A percentile compares a stretch with the other conserved stretches of the same genome.
Evolutionary conservation across 495 filamentous ascomycete species (phyloP).

Genomic region (Daldinia caldariorum): DNA sequence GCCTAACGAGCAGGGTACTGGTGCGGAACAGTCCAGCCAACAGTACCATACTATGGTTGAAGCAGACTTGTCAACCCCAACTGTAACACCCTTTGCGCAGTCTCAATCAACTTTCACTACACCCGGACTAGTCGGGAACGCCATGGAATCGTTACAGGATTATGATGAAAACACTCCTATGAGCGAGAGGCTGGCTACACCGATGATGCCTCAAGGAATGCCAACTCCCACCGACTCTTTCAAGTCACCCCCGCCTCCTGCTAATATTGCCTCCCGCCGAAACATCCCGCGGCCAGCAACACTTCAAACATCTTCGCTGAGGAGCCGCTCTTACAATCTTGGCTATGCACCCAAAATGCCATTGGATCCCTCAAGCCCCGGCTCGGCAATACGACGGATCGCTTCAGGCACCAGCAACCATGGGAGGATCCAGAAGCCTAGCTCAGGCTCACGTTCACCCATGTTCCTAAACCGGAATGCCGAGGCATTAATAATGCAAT

Average conservation of each 20-base stretch:
- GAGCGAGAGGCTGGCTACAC: conserved; percentile 16
- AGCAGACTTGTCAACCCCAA: conserved; percentile 16
- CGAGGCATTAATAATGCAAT: conserved; percentile 54
- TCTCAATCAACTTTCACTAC: conserved; percentile 28
- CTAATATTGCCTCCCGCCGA: conserved; percentile 59
- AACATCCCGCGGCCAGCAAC: conserved; percentile 57
- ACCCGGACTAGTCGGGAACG: conserved; percentile 10
- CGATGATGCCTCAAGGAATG: conserved; percentile 35
- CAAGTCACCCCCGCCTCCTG: conserved; percentile 58
- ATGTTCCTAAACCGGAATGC: conserved; percentile 55
- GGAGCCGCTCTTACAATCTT: conserved; percentile 47
- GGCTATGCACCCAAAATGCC: conserved; percentile 49
- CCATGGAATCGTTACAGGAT: conserved; percentile 17
- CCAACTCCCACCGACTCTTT: conserved; percentile 50
- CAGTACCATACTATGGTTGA: conserved; percentile 30
- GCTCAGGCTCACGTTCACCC: conserved; percentile 54
- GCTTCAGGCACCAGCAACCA: conserved; percentile 53
- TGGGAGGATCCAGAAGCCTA: conserved; percentile 56
- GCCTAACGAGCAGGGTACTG: conserved; percentile 19
- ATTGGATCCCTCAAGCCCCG: conserved; percentile 53
- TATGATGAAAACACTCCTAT: conserved; percentile 21
- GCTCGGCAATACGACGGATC: conserved; percentile 55
- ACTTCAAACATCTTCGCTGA: conserved; percentile 50
- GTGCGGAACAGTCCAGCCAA: conserved; percentile 3
- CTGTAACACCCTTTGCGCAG: conserved; percentile 22